Conservation (phyloP, 495 filamentous ascomycete genomes). For the Xylaria curta region DNA sequence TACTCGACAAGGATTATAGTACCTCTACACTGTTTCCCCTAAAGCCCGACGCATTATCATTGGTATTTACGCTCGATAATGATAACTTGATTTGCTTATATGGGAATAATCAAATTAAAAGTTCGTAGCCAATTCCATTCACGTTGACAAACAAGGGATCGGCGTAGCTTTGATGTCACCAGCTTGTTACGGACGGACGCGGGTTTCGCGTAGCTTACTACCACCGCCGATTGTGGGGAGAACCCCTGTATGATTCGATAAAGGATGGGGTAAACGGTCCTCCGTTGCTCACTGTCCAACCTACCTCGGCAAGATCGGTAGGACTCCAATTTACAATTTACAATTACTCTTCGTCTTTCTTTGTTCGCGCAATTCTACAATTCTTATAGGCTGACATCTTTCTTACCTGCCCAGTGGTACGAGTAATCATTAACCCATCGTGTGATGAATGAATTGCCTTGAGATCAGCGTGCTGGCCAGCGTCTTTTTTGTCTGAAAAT, state of each 20-base stretch:
- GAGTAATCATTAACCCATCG: not conserved
- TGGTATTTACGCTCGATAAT: not conserved
- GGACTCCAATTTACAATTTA: not conserved
- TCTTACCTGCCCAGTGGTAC: not conserved
- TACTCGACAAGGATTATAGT: not conserved
- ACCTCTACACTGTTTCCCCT: not conserved
- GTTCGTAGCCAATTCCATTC: not conserved
- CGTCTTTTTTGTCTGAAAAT: not conserved
- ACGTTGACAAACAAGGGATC: not conserved
- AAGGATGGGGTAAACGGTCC: not conserved
- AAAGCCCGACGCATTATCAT: not conserved
- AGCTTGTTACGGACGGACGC: not conserved
- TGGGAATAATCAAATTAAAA: not conserved
- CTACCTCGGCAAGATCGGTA: constrained; percentile 15
- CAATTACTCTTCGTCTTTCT: not conserved
- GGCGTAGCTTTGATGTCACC: not conserved
- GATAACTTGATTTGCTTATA: not conserved
- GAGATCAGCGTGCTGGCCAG: not conserved
- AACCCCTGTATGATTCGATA: not conserved
- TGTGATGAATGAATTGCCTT: not conserved
- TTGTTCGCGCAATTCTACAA: not conserved
- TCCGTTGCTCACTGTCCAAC: not conserved
- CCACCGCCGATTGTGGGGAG: constrained; percentile 8
- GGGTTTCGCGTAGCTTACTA: not conserved
- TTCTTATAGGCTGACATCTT: not conserved